Evolutionary conservation across 2,329 filamentous ascomycete species (phyloP), one percentile per base, ranked within the genome.

Genomic region (Apiospora sp.): DNA sequence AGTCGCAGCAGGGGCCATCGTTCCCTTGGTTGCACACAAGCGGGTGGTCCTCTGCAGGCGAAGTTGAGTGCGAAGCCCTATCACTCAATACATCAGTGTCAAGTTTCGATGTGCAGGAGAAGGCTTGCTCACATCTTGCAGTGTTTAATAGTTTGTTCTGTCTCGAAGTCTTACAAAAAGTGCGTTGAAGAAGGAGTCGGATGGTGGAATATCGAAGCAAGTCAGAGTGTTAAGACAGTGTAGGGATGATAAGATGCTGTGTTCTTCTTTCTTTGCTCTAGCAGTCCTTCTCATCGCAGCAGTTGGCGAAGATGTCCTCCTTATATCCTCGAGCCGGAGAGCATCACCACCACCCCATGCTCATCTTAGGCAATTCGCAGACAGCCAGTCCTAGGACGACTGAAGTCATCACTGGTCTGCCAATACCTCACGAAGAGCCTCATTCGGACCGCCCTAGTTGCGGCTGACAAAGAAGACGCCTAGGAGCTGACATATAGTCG

Each of bases 391-490:
- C 34, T 14, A n/a, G 34, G 30, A 41, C 58, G 58, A 64, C 34
- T 37, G 34, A 64, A n/a, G 58, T 14, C 19, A 24, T 10, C 4
- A 2, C 19, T 10, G 7, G 10, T 64, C 19, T 41, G 19, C 10
- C 58, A 22, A 13, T 41, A 41, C 58, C 5, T 41, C 58, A 41
- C 10, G 30, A 24, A 41, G 58, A 41, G 34, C 34, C 30, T 24
- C 34, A 64, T n/a, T 64, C 58, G 34, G 58, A 64, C 58, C 58
- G 10, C 41, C 34, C 10, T 14, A 64, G 34, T 10, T 64, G 14
- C 30, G 34, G 58, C 58, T 64, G 58, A 64, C 58, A 3, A 41
- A 41, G 58, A 64, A 41, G 58, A 64, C 34, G 58, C 58, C 58
- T 64, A 64, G 34, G n/a, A 64, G 58, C 58, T 64, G 58, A 64